Base-by-base conservation (phyloP, 108 stramenopile species). In the Cyclotella cryptica region DNA sequence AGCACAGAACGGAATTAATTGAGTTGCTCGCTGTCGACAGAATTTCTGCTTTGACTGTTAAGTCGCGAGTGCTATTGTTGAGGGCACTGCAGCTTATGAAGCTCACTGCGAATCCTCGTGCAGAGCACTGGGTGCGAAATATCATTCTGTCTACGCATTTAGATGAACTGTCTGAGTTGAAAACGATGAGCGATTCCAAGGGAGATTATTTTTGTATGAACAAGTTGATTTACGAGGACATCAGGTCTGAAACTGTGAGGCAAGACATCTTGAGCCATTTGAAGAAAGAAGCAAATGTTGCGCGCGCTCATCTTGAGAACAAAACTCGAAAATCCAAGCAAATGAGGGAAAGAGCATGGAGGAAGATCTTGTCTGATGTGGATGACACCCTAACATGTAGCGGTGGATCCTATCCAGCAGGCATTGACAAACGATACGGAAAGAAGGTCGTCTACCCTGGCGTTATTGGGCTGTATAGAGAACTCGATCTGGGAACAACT, bases 361-460 rank as follows among this genome's bases (percentile, higher is more conserved):
- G 98, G 28, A 99, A 99, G 76, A 93, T 99, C 19, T 73, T 99
- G 28, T 96, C 94, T 10, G 99, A 99, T 75, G 97, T 99, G 0
- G 99, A 99, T 75, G 99, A 99, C 85, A 99, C 99, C 11, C 74
- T 99, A 39, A 86, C 87, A 9, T 96, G 85, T 26, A 95, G 93
- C n/a, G 98, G 96, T 10, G 98, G 98, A 49, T 87, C 85, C 15
- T 98, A 96, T 66, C 99, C 99, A 4, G 95, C 97, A 10, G 99
- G 99, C 0, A 86, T 98, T 42, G 98, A 98, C 74, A 88, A 75
- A 47, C 75, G 95, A 29, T 98, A 89, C 69, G 62, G 81, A 4
- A 95, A 91, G 62, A 93, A 93, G 72, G 88, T 95, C 4, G 89
- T 97, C 3, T 99, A 99, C 84, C 99, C 99, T 1, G 99, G 98